Evolutionary conservation across 1,284 basidiomycete species (phyloP).

Genomic region (Phellinidium pouzarii): DNA sequence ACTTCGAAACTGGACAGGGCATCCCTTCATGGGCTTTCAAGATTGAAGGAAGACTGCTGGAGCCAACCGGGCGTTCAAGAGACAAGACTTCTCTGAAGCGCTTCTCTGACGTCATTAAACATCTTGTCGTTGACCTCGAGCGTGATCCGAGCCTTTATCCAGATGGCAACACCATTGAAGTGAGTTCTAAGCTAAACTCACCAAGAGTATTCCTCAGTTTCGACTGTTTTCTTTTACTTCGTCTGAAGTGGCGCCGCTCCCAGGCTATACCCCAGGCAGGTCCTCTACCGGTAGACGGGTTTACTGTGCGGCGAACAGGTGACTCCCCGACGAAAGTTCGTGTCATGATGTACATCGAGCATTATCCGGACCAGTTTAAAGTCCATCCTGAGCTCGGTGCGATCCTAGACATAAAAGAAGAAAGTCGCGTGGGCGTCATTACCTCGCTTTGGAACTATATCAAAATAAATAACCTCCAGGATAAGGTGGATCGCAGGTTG

Average conservation of each 20-base stretch:
- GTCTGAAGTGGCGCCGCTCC: slow-evolving; percentile 62
- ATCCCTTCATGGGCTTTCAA: slow-evolving; percentile 88
- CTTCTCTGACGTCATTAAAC: slow-evolving; percentile 83
- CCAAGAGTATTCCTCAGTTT: too few species aligned
- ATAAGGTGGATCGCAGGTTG: slow-evolving; percentile 80
- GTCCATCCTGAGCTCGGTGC: slow-evolving; percentile 72
- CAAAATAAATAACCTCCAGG: slow-evolving; percentile 81
- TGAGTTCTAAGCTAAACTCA: slow-evolving; percentile 31
- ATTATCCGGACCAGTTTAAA: slow-evolving; percentile 84
- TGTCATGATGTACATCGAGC: slow-evolving; percentile 77
- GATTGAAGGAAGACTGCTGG: slow-evolving; percentile 83
- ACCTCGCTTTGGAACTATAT: slow-evolving; percentile 91
- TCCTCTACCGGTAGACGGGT: slow-evolving; percentile 75
- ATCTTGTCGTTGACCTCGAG: slow-evolving; percentile 82
- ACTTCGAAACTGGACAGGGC: slow-evolving; percentile 61
- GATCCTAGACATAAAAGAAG: slow-evolving; percentile 79
- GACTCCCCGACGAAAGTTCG: slow-evolving; percentile 74
- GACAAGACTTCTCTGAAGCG: slow-evolving; percentile 68
- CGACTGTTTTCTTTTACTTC: slow-evolving; percentile 13
- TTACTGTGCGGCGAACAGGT: slow-evolving; percentile 81
- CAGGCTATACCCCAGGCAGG: slow-evolving; percentile 29
- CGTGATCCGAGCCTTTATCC: slow-evolving; percentile 79
- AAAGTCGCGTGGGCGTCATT: slow-evolving; percentile 77
- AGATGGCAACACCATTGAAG: slow-evolving; percentile 77
- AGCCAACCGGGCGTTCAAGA: slow-evolving; percentile 43